These are phyloP conservation scores for Lactarius sp. DNA, from an alignment of 768 basidiomycete genomes.

Conservation along the genomic window DNA sequence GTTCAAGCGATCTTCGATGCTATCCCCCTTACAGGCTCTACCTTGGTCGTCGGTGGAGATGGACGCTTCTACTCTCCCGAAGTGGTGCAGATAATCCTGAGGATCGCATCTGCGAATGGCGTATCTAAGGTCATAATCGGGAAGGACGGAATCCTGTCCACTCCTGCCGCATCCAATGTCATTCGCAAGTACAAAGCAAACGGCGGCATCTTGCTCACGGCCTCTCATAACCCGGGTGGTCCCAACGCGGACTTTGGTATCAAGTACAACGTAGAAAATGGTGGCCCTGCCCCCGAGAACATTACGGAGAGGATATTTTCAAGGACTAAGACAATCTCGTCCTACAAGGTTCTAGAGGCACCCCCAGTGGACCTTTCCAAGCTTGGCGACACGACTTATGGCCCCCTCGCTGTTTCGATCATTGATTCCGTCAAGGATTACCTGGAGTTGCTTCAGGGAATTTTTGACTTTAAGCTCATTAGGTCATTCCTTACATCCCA, in stretches of 20 bases:
- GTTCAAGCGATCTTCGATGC: constrained; percentile 91
- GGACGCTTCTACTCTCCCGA: constrained; percentile 89
- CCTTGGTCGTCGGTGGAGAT: constrained; percentile 95
- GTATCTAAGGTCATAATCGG: constrained; percentile 91
- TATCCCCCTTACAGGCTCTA: constrained; percentile 71
- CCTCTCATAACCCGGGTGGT: constrained; percentile 96
- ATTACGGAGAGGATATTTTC: constrained; percentile 96
- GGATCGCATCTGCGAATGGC: constrained; percentile 91
- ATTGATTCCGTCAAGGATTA: constrained; percentile 96
- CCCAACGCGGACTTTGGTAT: constrained; percentile 99
- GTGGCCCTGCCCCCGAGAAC: constrained; percentile 93
- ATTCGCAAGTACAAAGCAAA: constrained; percentile 95
- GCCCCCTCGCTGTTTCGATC: constrained; percentile 79
- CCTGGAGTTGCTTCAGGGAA: constrained; percentile 70
- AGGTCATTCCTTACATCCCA: constrained; percentile 77
- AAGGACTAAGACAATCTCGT: constrained; percentile 78
- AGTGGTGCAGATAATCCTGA: constrained; percentile 86
- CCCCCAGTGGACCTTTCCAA: constrained; percentile 77
- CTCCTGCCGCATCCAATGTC: constrained; percentile 93
- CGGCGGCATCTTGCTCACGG: constrained; percentile 95
- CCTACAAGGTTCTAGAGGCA: constrained; percentile 80
- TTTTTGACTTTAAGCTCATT: constrained; percentile 95
- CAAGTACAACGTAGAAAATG: constrained; percentile 98
- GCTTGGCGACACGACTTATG: constrained; percentile 73
- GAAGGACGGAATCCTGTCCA: constrained; percentile 87